Evolutionary conservation across 1,284 basidiomycete genomes (phyloP).

Genomic region (Ceratobasidium sp.): DNA sequence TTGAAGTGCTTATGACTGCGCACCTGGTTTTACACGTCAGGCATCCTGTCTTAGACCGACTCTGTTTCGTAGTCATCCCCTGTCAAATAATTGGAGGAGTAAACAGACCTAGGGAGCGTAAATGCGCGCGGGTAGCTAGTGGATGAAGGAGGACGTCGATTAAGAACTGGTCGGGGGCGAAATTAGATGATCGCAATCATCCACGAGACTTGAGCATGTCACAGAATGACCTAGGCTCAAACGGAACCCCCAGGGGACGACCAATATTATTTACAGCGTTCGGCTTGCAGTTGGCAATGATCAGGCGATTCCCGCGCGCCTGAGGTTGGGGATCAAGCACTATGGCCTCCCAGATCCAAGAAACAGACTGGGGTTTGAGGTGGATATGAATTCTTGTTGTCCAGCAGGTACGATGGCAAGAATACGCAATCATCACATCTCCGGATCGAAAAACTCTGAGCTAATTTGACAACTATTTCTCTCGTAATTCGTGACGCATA

Average conservation of each 20-base stretch:
- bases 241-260: neutral
- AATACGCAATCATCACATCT: no score
- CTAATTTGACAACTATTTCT: neutral
- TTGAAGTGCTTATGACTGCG: neutral
- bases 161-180: neutral
- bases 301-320: neutral
- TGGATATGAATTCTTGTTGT: neutral
- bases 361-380: neutral
- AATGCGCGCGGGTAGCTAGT: conserved; percentile 3
- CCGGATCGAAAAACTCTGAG: neutral
- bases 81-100: neutral
- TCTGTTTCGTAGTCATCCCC: conserved; percentile 15
- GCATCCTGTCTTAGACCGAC: conserved; percentile 36
- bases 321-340: neutral
- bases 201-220: neutral
- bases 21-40: conserved; percentile 39
- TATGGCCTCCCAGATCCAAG: neutral
- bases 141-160: neutral
- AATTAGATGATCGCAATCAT: neutral
- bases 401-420: neutral
- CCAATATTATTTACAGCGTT: no score
- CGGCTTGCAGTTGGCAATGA: no score
- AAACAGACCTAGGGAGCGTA: neutral
- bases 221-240: neutral
- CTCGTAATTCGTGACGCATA: neutral